Evolutionary conservation across 495 filamentous ascomycete genomes (phyloP).

Genomic region (Penicillium silybi): DNA sequence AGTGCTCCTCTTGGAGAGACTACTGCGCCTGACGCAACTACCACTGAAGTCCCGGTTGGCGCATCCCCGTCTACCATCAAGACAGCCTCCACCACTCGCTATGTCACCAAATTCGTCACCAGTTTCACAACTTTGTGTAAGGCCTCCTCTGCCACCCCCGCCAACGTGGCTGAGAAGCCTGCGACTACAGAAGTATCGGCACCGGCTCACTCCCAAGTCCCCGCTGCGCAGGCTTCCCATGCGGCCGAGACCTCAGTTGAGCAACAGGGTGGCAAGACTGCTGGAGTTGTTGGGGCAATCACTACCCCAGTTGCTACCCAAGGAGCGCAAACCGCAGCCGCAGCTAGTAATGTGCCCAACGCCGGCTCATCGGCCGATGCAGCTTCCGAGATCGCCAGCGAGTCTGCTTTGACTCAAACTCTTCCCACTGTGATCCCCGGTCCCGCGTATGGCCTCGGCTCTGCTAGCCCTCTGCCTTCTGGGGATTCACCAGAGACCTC

Average conservation of each 20-base stretch:
- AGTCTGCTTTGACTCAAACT: not conserved
- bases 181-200: not conserved
- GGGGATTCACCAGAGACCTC: conserved; percentile 6
- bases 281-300: not conserved
- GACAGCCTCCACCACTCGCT: conserved; percentile 2
- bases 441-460: not conserved
- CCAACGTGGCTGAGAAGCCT: conserved; percentile 1
- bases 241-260: not conserved
- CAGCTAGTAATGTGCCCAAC: not conserved
- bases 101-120: conserved; percentile 15
- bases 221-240: not conserved
- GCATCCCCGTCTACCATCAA: not conserved
- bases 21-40: not conserved
- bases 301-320: not conserved
- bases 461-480: conserved; percentile 2
- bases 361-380: not conserved
- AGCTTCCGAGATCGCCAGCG: not conserved
- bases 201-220: not conserved
- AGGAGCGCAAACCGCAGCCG: not conserved
- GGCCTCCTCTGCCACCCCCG: not conserved
- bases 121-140: conserved; percentile 11
- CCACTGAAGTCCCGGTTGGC: no score
- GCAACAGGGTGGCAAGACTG: no score
- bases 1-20: not conserved
- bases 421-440: conserved; percentile 11